These are phyloP conservation scores for Graphilbum fragrans DNA, from an alignment of 2,329 filamentous ascomycete genomes.

Conservation along the genomic window DNA sequence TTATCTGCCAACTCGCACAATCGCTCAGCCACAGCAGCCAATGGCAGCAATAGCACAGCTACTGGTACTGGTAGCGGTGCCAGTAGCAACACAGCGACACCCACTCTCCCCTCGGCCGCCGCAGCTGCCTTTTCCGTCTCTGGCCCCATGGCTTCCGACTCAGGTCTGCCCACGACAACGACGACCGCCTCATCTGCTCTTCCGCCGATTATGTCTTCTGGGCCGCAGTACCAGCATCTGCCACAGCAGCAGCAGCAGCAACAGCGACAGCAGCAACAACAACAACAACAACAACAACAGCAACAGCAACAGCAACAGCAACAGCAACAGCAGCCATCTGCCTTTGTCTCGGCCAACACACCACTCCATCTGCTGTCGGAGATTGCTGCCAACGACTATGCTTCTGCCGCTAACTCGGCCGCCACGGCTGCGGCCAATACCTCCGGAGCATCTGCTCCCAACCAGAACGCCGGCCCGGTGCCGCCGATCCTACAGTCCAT, in stretches of 20 bases:
- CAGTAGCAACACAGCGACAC: no score
- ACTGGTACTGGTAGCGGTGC: no score
- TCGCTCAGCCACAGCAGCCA: no score
- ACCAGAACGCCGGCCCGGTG: neutral
- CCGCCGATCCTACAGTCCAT: constrained; percentile 3
- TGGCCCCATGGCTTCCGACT: no score
- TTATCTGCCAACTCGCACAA: no score
- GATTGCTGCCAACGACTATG: constrained; percentile 34
- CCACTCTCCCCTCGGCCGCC: no score
- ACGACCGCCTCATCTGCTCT: neutral
- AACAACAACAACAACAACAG: constrained; percentile 11
- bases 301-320: constrained; percentile 12
- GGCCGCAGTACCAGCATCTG: neutral
- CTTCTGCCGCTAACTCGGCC: constrained; percentile 6
- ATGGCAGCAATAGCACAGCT: no score
- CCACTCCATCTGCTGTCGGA: constrained; percentile 45
- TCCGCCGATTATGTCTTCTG: neutral
- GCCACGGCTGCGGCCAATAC: constrained; percentile 8
- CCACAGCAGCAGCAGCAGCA: constrained; percentile 2
- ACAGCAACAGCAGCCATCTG: constrained; percentile 10
- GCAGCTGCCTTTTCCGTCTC: no score
- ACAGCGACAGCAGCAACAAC: constrained; percentile 13
- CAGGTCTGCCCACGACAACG: neutral
- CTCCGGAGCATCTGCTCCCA: constrained; percentile 10
- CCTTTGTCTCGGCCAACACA: constrained; percentile 29